Base-by-base conservation (phyloP, 2,329 filamentous ascomycete genomes). In the Scedosporium boydii region DNA sequence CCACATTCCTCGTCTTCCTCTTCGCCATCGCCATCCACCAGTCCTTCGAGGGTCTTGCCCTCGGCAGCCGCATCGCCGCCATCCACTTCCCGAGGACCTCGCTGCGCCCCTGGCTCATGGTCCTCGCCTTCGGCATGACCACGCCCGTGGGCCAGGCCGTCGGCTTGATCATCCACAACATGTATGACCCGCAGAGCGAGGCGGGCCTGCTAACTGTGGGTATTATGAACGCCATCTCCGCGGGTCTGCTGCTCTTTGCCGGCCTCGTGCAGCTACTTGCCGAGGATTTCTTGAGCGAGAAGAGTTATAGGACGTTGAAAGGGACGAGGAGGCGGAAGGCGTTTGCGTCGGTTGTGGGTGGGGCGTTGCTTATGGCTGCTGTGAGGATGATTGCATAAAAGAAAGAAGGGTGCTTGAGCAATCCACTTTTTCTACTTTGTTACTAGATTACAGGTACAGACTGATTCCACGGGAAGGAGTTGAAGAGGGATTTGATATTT, bases 101-200 rank as follows among this genome's bases (percentile, higher is more conserved):
- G 0, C 76, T 84, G 1, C 89, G 89, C 58, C 93, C 95, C 0
- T 96, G 88, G 88, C 79, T 91, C 7, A 91, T 92, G 88, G 88
- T 90, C 1, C 75, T 92, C 14, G 87, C 88, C 1, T 92, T 91
- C 68, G 89, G 89, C 21, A 80, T 83, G 63, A 91, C 88, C 1
- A 96, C 91, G 0, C 91, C 91, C 0, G 78, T 95, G 18, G 91
- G 91, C 7, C 91, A 96, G 71, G 90, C 90, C 1, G 89, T 96
- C 62, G 91, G 91, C 0, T 78, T 96, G 10, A 76, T 88, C 3
- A 82, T 93, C 21, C 90, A 95, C 73, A 86, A 85, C 42, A 76
- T 95, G 66, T 96, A 96, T 73, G 90, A 92, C 66, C 91, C 91
- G 1, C 82, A 84, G 68, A 91, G 88, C 68, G 83, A 90, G 70